Evolutionary conservation across 352 stramenopile species (phyloP).

Genomic region (Detonula confervacea): DNA sequence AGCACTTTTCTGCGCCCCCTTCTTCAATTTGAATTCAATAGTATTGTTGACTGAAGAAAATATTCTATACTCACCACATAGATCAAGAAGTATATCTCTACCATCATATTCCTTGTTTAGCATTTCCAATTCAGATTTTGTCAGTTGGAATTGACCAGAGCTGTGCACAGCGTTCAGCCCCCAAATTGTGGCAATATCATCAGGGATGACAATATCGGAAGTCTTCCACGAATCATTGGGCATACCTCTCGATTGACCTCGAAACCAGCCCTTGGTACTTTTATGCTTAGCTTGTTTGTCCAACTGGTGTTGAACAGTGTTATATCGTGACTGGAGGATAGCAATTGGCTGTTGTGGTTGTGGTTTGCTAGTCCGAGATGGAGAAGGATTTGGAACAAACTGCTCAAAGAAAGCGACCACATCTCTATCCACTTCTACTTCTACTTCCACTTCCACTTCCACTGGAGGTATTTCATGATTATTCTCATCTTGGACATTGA

Average conservation of each 20-base stretch:
- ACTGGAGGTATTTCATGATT: background rate
- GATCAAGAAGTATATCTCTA: slow-evolving; percentile 25
- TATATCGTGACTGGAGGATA: slow-evolving; percentile 28
- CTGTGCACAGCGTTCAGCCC: slow-evolving; percentile 17
- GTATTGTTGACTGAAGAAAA: background rate
- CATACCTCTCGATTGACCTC: background rate
- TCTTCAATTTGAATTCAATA: slow-evolving; percentile 13
- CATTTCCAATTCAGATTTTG: slow-evolving; percentile 10
- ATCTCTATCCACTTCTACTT: slow-evolving; percentile 11
- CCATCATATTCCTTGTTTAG: background rate
- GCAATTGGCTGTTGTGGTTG: slow-evolving; percentile 29
- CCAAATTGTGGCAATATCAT: slow-evolving; percentile 19
- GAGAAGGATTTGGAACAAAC: slow-evolving; percentile 10
- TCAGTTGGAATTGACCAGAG: slow-evolving; percentile 25
- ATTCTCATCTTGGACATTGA: background rate
- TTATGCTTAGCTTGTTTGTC: slow-evolving; percentile 19
- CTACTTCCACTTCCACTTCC: background rate
- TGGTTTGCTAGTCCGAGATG: background rate
- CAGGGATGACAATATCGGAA: slow-evolving; percentile 23
- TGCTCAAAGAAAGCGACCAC: slow-evolving; percentile 23
- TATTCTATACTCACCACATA: slow-evolving; percentile 38
- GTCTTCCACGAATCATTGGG: slow-evolving; percentile 38
- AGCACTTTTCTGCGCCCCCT: slow-evolving; percentile 42
- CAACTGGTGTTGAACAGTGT: slow-evolving; percentile 14
- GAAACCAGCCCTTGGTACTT: slow-evolving; percentile 41